Evolutionary conservation across 2,329 filamentous ascomycete species (phyloP), one percentile per base, ranked within the genome.

Genomic region (Pseudogymnoascus sp.): DNA sequence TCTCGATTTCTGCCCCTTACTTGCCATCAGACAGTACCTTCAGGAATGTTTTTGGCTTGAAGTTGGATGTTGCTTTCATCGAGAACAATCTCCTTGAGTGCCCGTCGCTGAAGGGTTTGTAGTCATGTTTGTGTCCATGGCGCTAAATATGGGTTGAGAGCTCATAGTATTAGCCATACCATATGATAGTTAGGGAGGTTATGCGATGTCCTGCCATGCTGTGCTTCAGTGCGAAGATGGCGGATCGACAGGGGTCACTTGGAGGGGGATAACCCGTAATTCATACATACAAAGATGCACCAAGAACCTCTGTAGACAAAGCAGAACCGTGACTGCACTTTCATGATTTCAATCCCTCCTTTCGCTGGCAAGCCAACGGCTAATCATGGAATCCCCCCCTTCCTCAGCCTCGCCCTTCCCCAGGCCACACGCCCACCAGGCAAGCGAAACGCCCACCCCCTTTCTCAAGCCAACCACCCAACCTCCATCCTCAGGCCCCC

Each of bases 41-140:
- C 70, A 66, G 65, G 5, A 66, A 69, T 23, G 73, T 75, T 0
- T 71, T 72, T 63, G 76, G 77, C 0, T 67, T 77, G 13, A 68
- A 75, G 21, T 64, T 78, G 28, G 75, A 74, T 25, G 72, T 74
- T 16, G 74, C 76, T 0, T 79, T 78, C 54, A 70, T 78, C 6
- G 77, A 79, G 68, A 76, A 76, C 34, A 76, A 77, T 39, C 72
- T 74, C 11, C 39, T 77, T 6, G 57, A 63, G 1, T 74, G 72
- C 62, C 48, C 48, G 25, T 25, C 60, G 8, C 61, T 72, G 45
- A 69, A 69, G 41, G 68, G 71, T 2, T 71, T 54, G 1, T 54
- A 54, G 25, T 31, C n/a, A 16, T 54, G 48, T 3, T 16, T 51
- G 23, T 10, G 4, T 28, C 43, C 7, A 13, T 45, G 21, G 43